Base-by-base conservation (phyloP, 768 basidiomycete species). In the Daedaleopsis sinensis region DNA sequence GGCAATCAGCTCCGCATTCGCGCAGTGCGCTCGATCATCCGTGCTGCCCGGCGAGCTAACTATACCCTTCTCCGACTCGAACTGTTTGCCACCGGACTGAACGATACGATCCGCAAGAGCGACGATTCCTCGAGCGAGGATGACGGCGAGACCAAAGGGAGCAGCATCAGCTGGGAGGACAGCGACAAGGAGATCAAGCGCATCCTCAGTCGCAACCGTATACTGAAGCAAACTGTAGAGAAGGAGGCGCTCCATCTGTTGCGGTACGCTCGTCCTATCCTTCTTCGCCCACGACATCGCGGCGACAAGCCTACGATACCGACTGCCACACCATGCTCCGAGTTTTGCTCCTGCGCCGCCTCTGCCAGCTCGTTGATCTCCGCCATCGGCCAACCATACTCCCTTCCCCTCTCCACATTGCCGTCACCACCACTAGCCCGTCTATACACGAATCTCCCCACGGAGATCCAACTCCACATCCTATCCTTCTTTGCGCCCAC, bases 401-500 rank as follows among this genome's bases (percentile, higher is more conserved):
- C 55, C 10, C 46, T 63, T 10, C 36, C 58, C 24, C 32, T n/a
- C 13, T 58, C 67, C 11, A 24, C 49, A 19, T 35, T 54, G 3
- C n/a, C 64, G 1, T 15, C 55, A 10, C 35, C 12, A 9, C 61
- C 68, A 5, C 24, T n/a, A 38, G 8, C 52, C 21, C 23, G 11
- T 61, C 70, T 76, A 8, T 80, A 84, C 66, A 63, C 68, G 27
- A 38, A 62, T n/a, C 72, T 90, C 13, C 89, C 89, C 3, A 71
- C 70, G 10, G 88, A 90, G 69, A 73, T 90, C 8, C 81, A 83
- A 57, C 78, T 84, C 12, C 69, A 85, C 68, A 81, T 86, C 39
- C 77, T 89, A 37, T 81, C 84, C 13, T 81, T 82, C 66, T 71
- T 87, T 21, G 82, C 85, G 5, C 87, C 86, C 16, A 75, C 71